phyloP scores from a whole-genome alignment of 2,329 filamentous ascomycete genomes.

The Diplodia seriata region DNA sequence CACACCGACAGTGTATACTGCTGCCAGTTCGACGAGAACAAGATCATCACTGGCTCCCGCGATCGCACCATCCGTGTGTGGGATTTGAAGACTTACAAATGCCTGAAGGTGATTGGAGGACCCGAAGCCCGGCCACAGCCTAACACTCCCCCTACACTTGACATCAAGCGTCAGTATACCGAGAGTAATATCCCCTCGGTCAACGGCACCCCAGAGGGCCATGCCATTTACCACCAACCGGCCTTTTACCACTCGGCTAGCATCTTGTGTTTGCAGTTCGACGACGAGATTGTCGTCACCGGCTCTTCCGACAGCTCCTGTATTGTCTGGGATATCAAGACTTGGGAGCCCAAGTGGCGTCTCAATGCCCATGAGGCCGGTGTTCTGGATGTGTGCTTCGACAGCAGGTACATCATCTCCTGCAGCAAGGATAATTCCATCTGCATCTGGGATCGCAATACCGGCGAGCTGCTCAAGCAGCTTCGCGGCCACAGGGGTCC shows the following conservation, averaged over 20 bases:
- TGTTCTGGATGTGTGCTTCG: conserved; percentile 92
- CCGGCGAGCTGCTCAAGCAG: conserved; percentile 76
- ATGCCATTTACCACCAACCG: conserved; percentile 56
- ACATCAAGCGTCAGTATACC: conserved; percentile 52
- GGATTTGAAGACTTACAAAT: conserved; percentile 90
- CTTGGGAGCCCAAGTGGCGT: conserved; percentile 80
- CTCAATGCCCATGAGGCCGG: conserved; percentile 82
- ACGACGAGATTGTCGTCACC: conserved; percentile 89
- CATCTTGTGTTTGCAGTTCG: conserved; percentile 94
- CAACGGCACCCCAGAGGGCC: conserved; percentile 56
- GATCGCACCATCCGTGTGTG: conserved; percentile 96
- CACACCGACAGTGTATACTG: conserved; percentile 98
- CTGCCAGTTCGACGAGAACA: conserved; percentile 95
- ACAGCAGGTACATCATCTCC: conserved; percentile 90
- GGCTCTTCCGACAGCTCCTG: conserved; percentile 92
- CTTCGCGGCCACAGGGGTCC: conserved; percentile 87
- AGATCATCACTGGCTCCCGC: conserved; percentile 95
- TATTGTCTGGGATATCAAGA: conserved; percentile 86
- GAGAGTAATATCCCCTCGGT: conserved; percentile 50
- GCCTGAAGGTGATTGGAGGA: conserved; percentile 81
- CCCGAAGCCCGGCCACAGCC: conserved; percentile 65
- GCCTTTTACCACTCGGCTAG: conserved; percentile 81
- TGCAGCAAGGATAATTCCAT: conserved; percentile 96
- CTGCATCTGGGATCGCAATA: conserved; percentile 89
- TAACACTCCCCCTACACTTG: conserved; percentile 57